These are phyloP conservation scores for Penicillium canariense DNA, from an alignment of 495 filamentous ascomycete species.

Conservation along the genomic window DNA sequence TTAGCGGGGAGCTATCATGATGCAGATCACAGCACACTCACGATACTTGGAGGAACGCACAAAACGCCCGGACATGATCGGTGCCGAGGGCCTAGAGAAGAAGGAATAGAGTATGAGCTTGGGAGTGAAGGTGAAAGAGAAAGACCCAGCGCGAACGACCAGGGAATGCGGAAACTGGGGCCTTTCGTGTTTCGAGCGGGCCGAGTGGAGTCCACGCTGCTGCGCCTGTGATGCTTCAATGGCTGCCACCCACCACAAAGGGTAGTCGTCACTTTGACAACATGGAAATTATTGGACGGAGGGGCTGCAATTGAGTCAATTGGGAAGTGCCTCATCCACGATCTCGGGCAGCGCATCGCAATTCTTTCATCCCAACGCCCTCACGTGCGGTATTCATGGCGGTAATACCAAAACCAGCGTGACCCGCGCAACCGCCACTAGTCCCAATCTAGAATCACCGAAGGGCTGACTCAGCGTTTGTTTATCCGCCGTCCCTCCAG, in stretches of 20 bases:
- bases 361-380: not conserved
- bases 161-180: conserved; percentile 31
- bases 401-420: conserved; percentile 13
- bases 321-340: not conserved
- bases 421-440: not conserved
- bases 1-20: conserved; percentile 25
- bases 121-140: conserved; percentile 22
- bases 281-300: not conserved
- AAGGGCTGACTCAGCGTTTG: conserved; percentile 35
- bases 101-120: conserved; percentile 8
- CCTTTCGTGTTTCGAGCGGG: conserved; percentile 27
- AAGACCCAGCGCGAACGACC: conserved; percentile 19
- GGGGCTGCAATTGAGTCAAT: not conserved
- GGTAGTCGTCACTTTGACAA: not conserved
- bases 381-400: conserved; percentile 17
- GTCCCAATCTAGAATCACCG: conserved; percentile 12
- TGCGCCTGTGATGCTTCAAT: conserved; percentile 2
- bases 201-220: conserved; percentile 29
- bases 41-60: conserved; percentile 98
- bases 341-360: not conserved
- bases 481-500: conserved; percentile 44
- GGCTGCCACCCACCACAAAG: not conserved
- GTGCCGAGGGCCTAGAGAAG: conserved; percentile 12
- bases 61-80: conserved; percentile 88
- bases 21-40: conserved; percentile 49